Evolutionary conservation across 2,329 filamentous ascomycete genomes (phyloP), one percentile per base, ranked within the genome.

Genomic region (Alternaria panax): DNA sequence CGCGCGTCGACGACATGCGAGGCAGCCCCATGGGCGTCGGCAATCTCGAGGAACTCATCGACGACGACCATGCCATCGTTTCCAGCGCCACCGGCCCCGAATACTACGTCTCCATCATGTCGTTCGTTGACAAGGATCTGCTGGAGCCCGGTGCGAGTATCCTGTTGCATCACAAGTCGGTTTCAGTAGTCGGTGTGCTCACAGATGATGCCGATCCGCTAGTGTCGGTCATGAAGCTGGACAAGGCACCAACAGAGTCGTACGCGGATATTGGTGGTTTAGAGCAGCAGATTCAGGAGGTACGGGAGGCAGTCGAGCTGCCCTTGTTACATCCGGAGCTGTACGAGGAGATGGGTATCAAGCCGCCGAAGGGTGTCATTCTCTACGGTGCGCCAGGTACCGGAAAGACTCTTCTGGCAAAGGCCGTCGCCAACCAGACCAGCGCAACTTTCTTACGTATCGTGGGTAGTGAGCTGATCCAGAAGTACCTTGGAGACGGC

Each of bases 21-120:
- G 95, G 95, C 70, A 97, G 92, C 78, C 95, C 95, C 43, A 99
- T 99, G 95, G 93, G 95, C 20, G 95, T 99, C 42, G 95, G 95
- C 64, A 98, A 95, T 59, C 83, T 99, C 68, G 95, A 99, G 81
- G 95, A 99, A 83, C 91, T 99, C 84, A 99, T 99, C 76, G 95
- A 99, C 75, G 95, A 99, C 78, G 95, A 99, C 82, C 95, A 99
- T 75, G 95, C 95, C 63, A 99, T 99, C 75, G 95, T 99, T 34
- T 97, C 93, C 18, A 97, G 93, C 78, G 96, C 95, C 0, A 98
- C 95, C 7, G 95, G 95, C 0, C 95, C 95, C 1, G 95, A 99
- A 80, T 99, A 97, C 86, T 99, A 98, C 79, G 95, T 99, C 68
- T 97, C 93, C 70, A 99, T 99, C 86, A 98, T 98, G 95, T 97